phyloP scores from a whole-genome alignment of 179 eudicot species.

The Spergularia azorica region DNA sequence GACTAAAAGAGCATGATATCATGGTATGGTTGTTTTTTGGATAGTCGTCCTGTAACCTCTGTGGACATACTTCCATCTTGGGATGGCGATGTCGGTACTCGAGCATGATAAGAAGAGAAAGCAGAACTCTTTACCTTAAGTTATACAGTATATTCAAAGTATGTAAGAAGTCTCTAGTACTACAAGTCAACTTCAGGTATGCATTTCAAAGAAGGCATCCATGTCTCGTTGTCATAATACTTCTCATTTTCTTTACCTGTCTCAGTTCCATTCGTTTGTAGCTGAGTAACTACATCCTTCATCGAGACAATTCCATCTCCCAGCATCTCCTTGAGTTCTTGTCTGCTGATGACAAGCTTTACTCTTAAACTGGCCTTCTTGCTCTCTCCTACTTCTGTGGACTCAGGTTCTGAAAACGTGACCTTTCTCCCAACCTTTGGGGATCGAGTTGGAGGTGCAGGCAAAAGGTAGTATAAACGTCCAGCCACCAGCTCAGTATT shows the following conservation, averaged over 20 bases:
- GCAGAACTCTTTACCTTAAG: background rate
- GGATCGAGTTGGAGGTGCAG: constrained; percentile 29
- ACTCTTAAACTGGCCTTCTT: constrained; percentile 49
- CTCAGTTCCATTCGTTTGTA: constrained; percentile 24
- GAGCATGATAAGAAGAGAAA: background rate
- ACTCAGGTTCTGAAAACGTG: constrained; percentile 40
- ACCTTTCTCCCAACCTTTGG: constrained; percentile 36
- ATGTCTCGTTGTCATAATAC: constrained; percentile 23
- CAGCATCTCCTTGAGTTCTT: constrained; percentile 61
- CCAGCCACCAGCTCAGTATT: constrained; percentile 35
- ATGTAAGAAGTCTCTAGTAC: background rate
- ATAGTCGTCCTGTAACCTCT: background rate
- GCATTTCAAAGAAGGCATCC: constrained; percentile 52
- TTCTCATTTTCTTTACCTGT: constrained; percentile 14
- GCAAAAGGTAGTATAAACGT: constrained; percentile 45
- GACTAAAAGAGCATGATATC: background rate
- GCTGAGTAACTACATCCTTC: constrained; percentile 44
- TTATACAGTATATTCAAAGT: no score
- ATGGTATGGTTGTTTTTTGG: background rate
- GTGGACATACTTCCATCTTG: constrained; percentile 14
- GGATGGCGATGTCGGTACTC: background rate
- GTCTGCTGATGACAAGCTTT: constrained; percentile 72
- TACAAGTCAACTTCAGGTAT: constrained; percentile 47
- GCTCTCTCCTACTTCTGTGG: constrained; percentile 17
- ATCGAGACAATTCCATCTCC: constrained; percentile 44